Evolutionary conservation across 805 yeast species (phyloP).

Genomic region (Nakazawaea wickerhamii): DNA sequence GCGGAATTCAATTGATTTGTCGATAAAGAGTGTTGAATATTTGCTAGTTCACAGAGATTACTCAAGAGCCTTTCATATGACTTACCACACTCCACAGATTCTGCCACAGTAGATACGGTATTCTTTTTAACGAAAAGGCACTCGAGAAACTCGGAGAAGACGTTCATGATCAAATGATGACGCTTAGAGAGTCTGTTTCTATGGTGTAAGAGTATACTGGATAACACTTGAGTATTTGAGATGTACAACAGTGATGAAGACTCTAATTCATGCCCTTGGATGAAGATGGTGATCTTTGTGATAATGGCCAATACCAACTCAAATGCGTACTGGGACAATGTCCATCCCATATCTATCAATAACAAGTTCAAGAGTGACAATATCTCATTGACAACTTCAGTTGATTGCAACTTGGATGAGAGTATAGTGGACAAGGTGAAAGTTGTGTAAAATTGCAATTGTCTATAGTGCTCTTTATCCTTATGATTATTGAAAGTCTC

Average conservation of each 20-base stretch:
- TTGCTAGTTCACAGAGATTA: conserved; percentile 71
- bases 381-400: conserved; percentile 8
- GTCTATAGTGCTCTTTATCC: background rate
- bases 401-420: background rate
- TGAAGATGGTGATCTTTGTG: conserved; percentile 19
- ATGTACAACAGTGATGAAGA: conserved; percentile 24
- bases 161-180: conserved; percentile 56
- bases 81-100: conserved; percentile 34
- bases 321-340: conserved; percentile 58
- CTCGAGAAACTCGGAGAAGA: conserved; percentile 47
- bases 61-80: conserved; percentile 53
- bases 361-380: conserved; percentile 32
- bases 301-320: conserved; percentile 48
- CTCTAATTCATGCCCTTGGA: conserved; percentile 1
- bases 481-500: background rate
- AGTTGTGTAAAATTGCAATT: background rate
- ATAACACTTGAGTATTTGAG: conserved; percentile 41
- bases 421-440: conserved; percentile 3
- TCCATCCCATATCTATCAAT: conserved; percentile 48
- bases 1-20: conserved; percentile 45
- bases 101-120: conserved; percentile 8
- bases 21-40: conserved; percentile 22
- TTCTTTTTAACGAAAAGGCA: conserved; percentile 29
- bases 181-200: conserved; percentile 67
- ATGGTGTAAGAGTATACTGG: conserved; percentile 61